Evolutionary conservation across 139 green algal genomes (phyloP).

Genomic region (Haematococcus sp.): DNA sequence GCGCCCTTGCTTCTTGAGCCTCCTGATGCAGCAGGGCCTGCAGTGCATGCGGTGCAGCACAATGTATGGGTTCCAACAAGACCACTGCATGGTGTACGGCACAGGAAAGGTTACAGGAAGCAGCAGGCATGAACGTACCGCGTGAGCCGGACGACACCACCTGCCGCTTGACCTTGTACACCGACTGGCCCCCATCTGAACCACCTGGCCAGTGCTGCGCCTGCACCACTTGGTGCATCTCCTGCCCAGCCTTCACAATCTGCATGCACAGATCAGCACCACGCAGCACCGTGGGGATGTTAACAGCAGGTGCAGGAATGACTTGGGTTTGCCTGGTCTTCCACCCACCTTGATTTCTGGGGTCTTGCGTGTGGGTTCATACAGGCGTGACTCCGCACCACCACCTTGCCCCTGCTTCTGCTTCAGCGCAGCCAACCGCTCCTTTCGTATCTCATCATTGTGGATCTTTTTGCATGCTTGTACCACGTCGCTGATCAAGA

Average conservation of each 20-base stretch:
- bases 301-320: not conserved
- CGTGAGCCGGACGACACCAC: not conserved
- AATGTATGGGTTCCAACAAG: too few species aligned
- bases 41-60: too few species aligned
- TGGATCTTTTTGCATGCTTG: slow-evolving; percentile 54
- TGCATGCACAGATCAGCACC: slow-evolving; percentile 11
- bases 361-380: slow-evolving; percentile 15
- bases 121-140: too few species aligned
- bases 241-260: slow-evolving; percentile 21
- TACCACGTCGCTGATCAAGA: slow-evolving; percentile 61
- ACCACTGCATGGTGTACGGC: too few species aligned
- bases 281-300: too few species aligned
- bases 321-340: not conserved
- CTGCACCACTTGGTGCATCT: slow-evolving; percentile 25
- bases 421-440: slow-evolving; percentile 49
- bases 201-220: slow-evolving; percentile 26
- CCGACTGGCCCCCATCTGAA: slow-evolving; percentile 32
- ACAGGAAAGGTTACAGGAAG: too few species aligned
- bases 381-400: slow-evolving; percentile 3
- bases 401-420: slow-evolving; percentile 3
- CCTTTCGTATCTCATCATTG: slow-evolving; percentile 51
- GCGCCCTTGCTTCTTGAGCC: too few species aligned
- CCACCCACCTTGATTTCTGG: slow-evolving; percentile 22
- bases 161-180: slow-evolving; percentile 22
- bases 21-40: too few species aligned